Evolutionary conservation across 2,329 filamentous ascomycete species (phyloP), one percentile per base, ranked within the genome.

Genomic region (Didymella glomerata): DNA sequence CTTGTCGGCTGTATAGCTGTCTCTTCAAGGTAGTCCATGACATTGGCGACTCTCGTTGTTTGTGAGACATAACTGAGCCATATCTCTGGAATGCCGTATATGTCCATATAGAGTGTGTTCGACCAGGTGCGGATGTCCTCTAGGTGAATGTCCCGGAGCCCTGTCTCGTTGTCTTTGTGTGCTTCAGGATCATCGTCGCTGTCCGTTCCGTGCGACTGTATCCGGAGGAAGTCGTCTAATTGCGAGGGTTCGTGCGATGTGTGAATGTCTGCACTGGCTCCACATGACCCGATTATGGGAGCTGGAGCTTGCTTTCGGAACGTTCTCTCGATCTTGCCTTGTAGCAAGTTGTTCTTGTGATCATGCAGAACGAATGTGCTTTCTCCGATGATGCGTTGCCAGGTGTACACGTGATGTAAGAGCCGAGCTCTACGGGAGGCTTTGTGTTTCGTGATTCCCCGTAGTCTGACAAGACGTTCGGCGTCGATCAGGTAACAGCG

Each of bases 51-150:
- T 27, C 79, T 68, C 1, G 78, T 80, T 1, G 79, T 80, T 55
- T 80, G 79, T 0, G 79, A 81, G 14, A 81, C 69, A 3, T 80
- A 68, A 32, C 77, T 79, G 2, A 81, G 69, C 77, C 79, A 81
- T 14, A 77, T 79, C 48, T 81, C 79, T 0, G 78, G 72, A 13
- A 81, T 77, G 2, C 79, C 78, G 48, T 81, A 81, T 8, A 81
- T 74, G 27, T 80, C 57, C 72, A 58, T 57, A 20, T 78, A 79
- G 25, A 80, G 70, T 0, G 75, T 78, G 3, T 56, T 45, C 2
- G 73, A 68, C 11, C 69, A 66, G 34, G 71, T 75, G 8, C 66
- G 60, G 18, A 48, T 48, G 18, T 65, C 64, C 44, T 63, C 60
- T 2, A 66, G 68, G 50, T 80, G 77, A n/a, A 79, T 79, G 41